phyloP scores from a whole-genome alignment of 192 early-diverging fungal genomes.

The Allomyces arbusculus region DNA sequence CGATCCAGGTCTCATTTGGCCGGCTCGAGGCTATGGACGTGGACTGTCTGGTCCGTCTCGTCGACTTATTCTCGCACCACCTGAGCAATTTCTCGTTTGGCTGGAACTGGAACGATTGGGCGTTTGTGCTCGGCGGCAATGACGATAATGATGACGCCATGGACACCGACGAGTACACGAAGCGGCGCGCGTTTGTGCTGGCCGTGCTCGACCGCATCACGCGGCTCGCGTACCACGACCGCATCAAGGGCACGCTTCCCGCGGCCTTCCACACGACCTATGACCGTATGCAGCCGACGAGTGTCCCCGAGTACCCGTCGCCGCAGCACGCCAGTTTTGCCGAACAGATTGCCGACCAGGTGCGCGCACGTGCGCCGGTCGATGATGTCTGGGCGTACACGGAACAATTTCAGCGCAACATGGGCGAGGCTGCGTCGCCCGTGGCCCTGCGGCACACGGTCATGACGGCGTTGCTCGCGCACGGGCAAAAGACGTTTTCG shows the following conservation, averaged over 20 bases:
- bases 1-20: constrained; percentile 37
- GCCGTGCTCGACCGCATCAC: neutral
- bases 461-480: constrained; percentile 59
- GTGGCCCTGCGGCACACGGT: constrained; percentile 44
- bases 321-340: neutral
- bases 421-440: neutral
- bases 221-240: neutral
- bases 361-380: neutral
- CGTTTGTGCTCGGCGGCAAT: neutral
- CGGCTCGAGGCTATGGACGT: constrained; percentile 58
- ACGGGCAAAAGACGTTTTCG: constrained; percentile 83
- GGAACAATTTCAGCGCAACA: neutral
- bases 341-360: neutral
- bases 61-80: constrained; percentile 77
- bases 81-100: constrained; percentile 80
- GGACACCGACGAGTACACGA: neutral
- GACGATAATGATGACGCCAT: neutral
- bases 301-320: neutral
- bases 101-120: constrained; percentile 80
- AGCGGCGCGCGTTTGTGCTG: neutral
- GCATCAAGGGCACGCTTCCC: neutral
- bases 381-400: neutral
- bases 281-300: neutral
- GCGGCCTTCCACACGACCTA: neutral
- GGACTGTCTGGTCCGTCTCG: constrained; percentile 61